Conservation (phyloP, 129 eudicot species). For the Artemisia argyi region DNA sequence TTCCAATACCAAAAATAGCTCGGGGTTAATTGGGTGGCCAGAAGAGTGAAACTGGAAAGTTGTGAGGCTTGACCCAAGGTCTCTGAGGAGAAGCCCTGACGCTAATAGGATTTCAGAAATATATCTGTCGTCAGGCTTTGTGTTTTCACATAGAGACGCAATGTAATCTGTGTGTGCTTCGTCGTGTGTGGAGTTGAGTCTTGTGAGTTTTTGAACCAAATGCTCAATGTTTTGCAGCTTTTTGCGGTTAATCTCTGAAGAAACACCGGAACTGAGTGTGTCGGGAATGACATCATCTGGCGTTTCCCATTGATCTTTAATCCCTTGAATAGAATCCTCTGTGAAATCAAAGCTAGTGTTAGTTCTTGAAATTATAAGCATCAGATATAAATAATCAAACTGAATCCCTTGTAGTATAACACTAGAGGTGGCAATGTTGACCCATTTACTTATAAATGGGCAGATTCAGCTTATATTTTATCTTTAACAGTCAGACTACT, state of each 20-base stretch:
- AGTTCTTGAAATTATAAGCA: slow-evolving; percentile 11
- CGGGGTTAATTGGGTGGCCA: slow-evolving; percentile 87
- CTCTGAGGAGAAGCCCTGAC: slow-evolving; percentile 68
- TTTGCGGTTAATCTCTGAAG: slow-evolving; percentile 46
- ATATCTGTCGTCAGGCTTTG: slow-evolving; percentile 10
- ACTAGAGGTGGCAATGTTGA: no score
- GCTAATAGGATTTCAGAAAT: slow-evolving; percentile 17
- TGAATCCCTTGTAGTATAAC: no score
- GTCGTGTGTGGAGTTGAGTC: slow-evolving; percentile 11
- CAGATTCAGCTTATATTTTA: slow-evolving; percentile 1
- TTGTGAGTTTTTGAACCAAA: slow-evolving; percentile 17
- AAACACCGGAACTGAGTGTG: slow-evolving; percentile 30
- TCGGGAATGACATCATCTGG: slow-evolving; percentile 29
- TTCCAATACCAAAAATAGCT: slow-evolving; percentile 80
- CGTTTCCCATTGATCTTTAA: slow-evolving; percentile 34
- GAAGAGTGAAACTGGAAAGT: slow-evolving; percentile 81
- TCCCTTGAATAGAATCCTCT: slow-evolving; percentile 38
- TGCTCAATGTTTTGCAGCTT: slow-evolving; percentile 17
- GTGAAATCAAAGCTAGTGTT: slow-evolving; percentile 15
- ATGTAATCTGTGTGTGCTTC: slow-evolving; percentile 22
- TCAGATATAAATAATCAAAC: not conserved
- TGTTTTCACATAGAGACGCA: slow-evolving; percentile 17
- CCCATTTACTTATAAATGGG: not conserved
- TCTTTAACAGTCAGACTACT: not conserved
- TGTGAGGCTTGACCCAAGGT: slow-evolving; percentile 56